A percentile compares a stretch with the other conserved stretches of the same genome.
Evolutionary conservation across 2,329 filamentous ascomycete species (phyloP).

Genomic region (Incumbomyces delicatus): DNA sequence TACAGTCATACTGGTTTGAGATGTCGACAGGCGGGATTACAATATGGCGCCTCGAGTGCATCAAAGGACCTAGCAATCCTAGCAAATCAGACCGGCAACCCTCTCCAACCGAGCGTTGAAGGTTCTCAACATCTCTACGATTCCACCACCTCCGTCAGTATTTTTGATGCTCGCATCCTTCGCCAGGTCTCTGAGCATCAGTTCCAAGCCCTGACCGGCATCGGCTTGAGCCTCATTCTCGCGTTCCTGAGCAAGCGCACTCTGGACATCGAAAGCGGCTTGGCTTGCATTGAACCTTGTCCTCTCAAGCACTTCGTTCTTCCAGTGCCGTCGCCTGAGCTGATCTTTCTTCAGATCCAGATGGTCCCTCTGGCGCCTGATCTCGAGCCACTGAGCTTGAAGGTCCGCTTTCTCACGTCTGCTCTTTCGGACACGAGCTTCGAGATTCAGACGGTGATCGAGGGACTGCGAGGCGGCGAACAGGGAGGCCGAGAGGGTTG

Average conservation of each 20-base stretch:
- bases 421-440: constrained; percentile 35
- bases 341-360: constrained; percentile 42
- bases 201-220: constrained; percentile 30
- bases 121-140: constrained; percentile 30
- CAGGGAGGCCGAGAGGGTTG: constrained; percentile 39
- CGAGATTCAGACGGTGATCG: constrained; percentile 39
- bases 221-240: constrained; percentile 21
- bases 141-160: constrained; percentile 29
- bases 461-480: constrained; percentile 44
- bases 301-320: constrained; percentile 28
- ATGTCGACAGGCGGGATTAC: too few species aligned
- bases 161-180: constrained; percentile 29
- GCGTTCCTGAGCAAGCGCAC: constrained; percentile 30
- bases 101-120: constrained; percentile 36
- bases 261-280: constrained; percentile 32
- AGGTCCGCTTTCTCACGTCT: constrained; percentile 37
- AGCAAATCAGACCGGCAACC: too few species aligned
- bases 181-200: constrained; percentile 32
- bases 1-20: too few species aligned
- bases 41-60: too few species aligned
- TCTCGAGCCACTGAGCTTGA: constrained; percentile 37
- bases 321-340: constrained; percentile 33
- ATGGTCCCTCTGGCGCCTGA: constrained; percentile 40
- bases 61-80: too few species aligned
- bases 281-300: constrained; percentile 17